Evolutionary conservation across 2,329 filamentous ascomycete genomes (phyloP), one percentile per base, ranked within the genome.

Genomic region (Dichotomopilus funicola): DNA sequence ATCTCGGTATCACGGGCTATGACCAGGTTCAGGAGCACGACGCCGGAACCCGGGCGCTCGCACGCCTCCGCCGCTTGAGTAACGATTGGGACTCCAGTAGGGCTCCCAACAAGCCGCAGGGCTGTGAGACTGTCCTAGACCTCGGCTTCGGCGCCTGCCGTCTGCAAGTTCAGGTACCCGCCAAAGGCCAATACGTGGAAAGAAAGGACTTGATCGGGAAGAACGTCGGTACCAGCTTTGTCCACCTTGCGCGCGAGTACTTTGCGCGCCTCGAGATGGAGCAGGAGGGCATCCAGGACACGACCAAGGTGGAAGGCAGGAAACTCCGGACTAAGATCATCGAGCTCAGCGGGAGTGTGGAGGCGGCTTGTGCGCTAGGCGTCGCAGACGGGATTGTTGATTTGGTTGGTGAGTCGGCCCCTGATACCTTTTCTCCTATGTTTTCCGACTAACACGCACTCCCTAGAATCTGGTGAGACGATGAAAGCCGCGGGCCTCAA

Each of bases 371-470:
- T 69, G 92, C 94, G 19, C 77, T 99, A 53, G 94, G 94, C 52
- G 91, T 97, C 34, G 94, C 94, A 44, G 92, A 97, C 70, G 94
- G 92, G 50, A 96, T 99, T 70, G 91, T 99, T 47, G 94, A 99
- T 75, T 84, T 99, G 56, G 94, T 99, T 68, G 91, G 90, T 94
- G 73, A 70, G 88, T 82, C 7, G 49, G 50, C 35, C 33, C 27
- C n/a, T 41, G 37, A 36, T 9, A 46, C 12, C 40, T 44, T 4
- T 41, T 36, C 42, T 6, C 19, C 50, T 44, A 37, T 3, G 19
- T 35, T 19, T 36, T 13, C 9, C 6, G 12, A 5, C 11, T 12
- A 33, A 46, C 3, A 5, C 64, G 47, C 13, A 37, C 5, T 48
- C 13, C 49, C 19, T 64, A 94, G 92, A 99, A 78, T 97, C 94